Evolutionary conservation across 2,329 filamentous ascomycete species (phyloP), one percentile per base, ranked within the genome.

Genomic region (Calonectria naviculata): DNA sequence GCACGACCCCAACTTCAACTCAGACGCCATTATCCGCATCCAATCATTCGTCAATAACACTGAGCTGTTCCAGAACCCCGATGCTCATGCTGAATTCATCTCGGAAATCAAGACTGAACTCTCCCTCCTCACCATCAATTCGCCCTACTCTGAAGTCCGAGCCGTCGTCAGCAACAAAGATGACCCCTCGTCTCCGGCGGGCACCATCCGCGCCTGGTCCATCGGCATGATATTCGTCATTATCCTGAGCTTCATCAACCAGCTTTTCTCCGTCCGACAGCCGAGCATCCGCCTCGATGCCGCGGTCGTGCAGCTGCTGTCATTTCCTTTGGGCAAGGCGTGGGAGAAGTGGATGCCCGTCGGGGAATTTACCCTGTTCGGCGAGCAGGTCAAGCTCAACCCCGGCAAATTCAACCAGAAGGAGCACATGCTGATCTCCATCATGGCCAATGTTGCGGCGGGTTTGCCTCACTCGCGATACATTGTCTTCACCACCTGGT

Each of bases 361-460:
- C 73, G 80, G 77, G 49, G 85, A 86, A 26, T 82, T 91, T 71
- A 87, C 81, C 3, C 75, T 87, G 9, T 83, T 84, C 65, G 87
- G 86, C 13, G 75, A 83, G 21, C 81, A 84, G n/a, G 86, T 88
- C 75, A 85, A 83, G 6, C 82, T 90, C 6, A 90, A 90, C 73
- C 88, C 89, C 0, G 88, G 89, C 0, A 85, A 85, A 1, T 91
- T 91, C 75, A 88, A 86, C 64, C 87, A 86, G 74, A 91, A 91
- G 80, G 89, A 91, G 76, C 89, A 91, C 78, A 89, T 89, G 84
- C 80, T 91, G 36, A 87, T 91, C 71, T 87, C 87, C 61, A 88
- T 90, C 77, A 90, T 90, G 88, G 88, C 91, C 61, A 92, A 92
- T 38, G 88, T 90, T 71, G 85, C 87, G 34, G 85, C 82, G 75